These are phyloP conservation scores for Starmerella apis DNA, from an alignment of 805 yeast genomes.

Conservation along the genomic window DNA sequence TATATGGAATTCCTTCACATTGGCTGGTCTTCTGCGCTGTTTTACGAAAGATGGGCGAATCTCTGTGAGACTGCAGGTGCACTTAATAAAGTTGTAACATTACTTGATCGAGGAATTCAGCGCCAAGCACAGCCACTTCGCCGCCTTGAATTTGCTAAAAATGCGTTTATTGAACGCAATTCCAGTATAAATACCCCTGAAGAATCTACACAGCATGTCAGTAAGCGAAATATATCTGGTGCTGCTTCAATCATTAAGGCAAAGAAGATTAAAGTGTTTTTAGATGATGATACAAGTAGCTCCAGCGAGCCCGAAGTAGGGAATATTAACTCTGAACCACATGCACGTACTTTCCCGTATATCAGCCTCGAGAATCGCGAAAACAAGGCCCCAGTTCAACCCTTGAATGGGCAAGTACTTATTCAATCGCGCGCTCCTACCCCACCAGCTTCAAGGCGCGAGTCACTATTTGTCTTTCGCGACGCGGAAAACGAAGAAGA, in stretches of 20 bases:
- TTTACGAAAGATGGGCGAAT: constrained; percentile 69
- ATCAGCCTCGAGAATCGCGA: background rate
- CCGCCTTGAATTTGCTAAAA: background rate
- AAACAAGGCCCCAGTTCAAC: background rate
- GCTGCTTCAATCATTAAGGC: background rate
- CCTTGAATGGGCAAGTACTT: background rate
- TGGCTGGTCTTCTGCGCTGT: constrained; percentile 55
- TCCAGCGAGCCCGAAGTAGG: too few relatives aligned
- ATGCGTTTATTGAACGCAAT: background rate
- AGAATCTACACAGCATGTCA: too few relatives aligned
- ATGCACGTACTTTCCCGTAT: background rate
- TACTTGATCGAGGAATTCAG: constrained; percentile 49
- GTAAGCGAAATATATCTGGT: background rate
- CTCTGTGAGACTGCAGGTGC: constrained; percentile 45
- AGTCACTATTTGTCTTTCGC: background rate
- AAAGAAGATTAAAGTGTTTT: background rate
- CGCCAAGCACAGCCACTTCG: constrained; percentile 52
- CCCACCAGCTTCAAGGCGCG: too few relatives aligned
- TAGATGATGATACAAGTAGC: background rate
- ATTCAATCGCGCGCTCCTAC: background rate
- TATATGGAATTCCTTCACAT: constrained; percentile 63
- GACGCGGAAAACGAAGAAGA: background rate
- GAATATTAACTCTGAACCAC: background rate
- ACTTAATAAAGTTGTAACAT: constrained; percentile 45
- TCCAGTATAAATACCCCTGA: too few relatives aligned